Conservation (phyloP, 2,329 filamentous ascomycete species). For the Penicillium sp. region DNA sequence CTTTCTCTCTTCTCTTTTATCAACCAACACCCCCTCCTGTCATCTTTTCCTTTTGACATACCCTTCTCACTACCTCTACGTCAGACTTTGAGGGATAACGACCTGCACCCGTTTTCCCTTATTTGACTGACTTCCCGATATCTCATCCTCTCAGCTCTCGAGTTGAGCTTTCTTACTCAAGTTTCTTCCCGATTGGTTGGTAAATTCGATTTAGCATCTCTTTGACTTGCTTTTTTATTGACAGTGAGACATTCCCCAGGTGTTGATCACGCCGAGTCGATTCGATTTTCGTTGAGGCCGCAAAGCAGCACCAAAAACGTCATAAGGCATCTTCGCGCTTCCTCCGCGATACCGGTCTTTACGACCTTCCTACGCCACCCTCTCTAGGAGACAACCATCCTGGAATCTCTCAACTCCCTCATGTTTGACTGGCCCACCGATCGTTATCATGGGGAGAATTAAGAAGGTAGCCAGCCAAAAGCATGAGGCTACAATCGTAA, state of each 20-base stretch:
- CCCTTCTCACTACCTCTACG: slow-evolving; percentile 20
- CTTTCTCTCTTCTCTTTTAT: slow-evolving; percentile 15
- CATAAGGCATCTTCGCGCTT: slow-evolving; percentile 37
- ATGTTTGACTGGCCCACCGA: slow-evolving; percentile 40
- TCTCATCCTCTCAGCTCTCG: slow-evolving; percentile 21
- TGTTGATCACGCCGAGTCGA: slow-evolving; percentile 12
- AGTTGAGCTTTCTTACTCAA: slow-evolving; percentile 17
- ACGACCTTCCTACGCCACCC: slow-evolving; percentile 25
- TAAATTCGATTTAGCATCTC: slow-evolving; percentile 1
- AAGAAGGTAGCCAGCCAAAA: slow-evolving; percentile 53
- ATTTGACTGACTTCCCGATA: slow-evolving; percentile 25
- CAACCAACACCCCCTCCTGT: slow-evolving; percentile 6
- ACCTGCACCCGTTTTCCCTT: slow-evolving; percentile 45
- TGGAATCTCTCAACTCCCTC: slow-evolving; percentile 32
- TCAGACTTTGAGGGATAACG: slow-evolving; percentile 24
- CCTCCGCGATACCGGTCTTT: slow-evolving; percentile 30
- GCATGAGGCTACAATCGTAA: slow-evolving; percentile 52
- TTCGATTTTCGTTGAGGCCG: slow-evolving; percentile 29
- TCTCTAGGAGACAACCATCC: slow-evolving; percentile 30
- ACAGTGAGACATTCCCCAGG: background rate
- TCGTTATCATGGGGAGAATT: slow-evolving; percentile 51
- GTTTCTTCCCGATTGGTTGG: slow-evolving; percentile 7
- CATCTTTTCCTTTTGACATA: slow-evolving; percentile 8
- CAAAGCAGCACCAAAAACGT: slow-evolving; percentile 36
- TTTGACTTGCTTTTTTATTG: background rate